phyloP scores from a whole-genome alignment of 2,329 filamentous ascomycete species.

The Ophiostoma ips region DNA sequence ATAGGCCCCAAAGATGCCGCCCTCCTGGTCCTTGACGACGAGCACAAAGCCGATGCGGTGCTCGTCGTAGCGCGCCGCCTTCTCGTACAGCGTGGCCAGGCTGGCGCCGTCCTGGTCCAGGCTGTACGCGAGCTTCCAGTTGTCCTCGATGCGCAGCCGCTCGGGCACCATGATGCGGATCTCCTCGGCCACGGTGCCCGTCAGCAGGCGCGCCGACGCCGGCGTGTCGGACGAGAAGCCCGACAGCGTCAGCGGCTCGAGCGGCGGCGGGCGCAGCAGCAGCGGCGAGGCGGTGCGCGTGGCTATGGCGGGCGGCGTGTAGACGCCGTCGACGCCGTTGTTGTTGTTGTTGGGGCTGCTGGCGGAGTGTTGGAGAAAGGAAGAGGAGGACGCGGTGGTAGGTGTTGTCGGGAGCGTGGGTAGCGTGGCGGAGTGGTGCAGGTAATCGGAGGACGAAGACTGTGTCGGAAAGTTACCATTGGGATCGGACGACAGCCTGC shows the following conservation, averaged over 20 bases:
- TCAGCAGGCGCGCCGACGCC: slow-evolving; percentile 51
- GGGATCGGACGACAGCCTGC: slow-evolving; percentile 46
- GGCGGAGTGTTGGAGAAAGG: too few species aligned
- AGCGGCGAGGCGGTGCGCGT: slow-evolving; percentile 61
- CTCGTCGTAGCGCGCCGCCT: slow-evolving; percentile 52
- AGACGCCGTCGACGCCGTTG: slow-evolving; percentile 13
- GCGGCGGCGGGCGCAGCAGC: slow-evolving; percentile 76
- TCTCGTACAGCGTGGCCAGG: slow-evolving; percentile 71
- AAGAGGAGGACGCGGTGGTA: too few species aligned
- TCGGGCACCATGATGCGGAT: slow-evolving; percentile 81
- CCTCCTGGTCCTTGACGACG: slow-evolving; percentile 64
- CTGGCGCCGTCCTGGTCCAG: slow-evolving; percentile 86
- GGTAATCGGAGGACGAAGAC: not conserved
- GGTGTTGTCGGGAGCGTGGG: not conserved
- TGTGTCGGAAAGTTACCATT: slow-evolving; percentile 16
- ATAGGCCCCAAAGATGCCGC: slow-evolving; percentile 83
- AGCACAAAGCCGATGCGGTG: slow-evolving; percentile 78
- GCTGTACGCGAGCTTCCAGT: slow-evolving; percentile 78
- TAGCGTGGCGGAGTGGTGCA: slow-evolving; percentile 1
- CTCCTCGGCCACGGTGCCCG: slow-evolving; percentile 68
- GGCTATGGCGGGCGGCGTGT: slow-evolving; percentile 26
- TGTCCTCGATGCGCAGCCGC: slow-evolving; percentile 71
- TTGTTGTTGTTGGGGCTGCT: not conserved
- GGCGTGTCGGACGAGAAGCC: slow-evolving; percentile 51
- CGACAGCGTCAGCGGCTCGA: slow-evolving; percentile 62